Evolutionary conservation across 306 rosid genomes (phyloP), one percentile per base, ranked within the genome.

Genomic region (Neltuma alba): DNA sequence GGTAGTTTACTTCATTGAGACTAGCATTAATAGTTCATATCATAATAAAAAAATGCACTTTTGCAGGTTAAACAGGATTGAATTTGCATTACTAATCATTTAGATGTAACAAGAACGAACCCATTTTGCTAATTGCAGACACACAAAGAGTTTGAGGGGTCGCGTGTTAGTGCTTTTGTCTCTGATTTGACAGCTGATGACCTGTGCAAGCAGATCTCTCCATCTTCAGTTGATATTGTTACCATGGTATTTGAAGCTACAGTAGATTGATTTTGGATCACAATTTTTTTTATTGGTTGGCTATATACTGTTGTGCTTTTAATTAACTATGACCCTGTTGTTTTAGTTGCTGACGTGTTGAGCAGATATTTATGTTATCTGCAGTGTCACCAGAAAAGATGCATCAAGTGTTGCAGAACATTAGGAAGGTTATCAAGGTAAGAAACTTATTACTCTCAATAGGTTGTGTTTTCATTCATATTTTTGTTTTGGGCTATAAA

Each of bases 301-400:
- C 79, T 78, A 34, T 74, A 41, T 42, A 74, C 70, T 76, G 74
- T n/a, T 52, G 72, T 80, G 69, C 62, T 16, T 68, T 42, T 76
- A 72, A 48, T 64, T 60, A 72, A 41, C 71, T 76, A 54, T 65
- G 66, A 42, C 60, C 72, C 68, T 45, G 58, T 40, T 75, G 50
- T 73, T 79, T 70, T 47, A 76, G 85, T 81, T 40, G 81, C 97
- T 95, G 93, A 95, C 99, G 42, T 79, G 87, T 92, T 90, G 90
- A 91, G 87, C 91, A 95, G 98, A 90, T 93, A 76, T 95, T 93
- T 91, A 90, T 95, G 83, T 85, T 95, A 75, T 95, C 98, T 88
- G 97, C 98, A 90, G 98, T 95, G 57, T 90, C 98, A 52, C 97
- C 99, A 20, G 98, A 93, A 80, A 95, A 90, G 92, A 95, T 93